phyloP scores from a whole-genome alignment of 257 asterid genomes.

The Gentiana dahurica region DNA sequence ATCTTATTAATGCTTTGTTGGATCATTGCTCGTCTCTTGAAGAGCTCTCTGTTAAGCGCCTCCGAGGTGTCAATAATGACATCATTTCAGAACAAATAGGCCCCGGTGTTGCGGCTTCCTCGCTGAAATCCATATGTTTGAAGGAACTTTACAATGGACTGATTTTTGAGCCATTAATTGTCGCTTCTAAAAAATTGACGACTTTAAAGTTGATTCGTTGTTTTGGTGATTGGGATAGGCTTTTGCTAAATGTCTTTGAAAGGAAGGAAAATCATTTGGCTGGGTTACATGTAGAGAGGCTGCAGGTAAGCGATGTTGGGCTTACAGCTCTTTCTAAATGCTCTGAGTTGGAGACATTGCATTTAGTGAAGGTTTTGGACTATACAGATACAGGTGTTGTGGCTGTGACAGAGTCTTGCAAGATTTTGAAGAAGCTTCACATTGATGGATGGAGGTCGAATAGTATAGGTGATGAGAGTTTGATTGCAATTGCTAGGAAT shows the following conservation, averaged over 20 bases:
- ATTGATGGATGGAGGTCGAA: conserved; percentile 94
- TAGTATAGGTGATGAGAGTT: conserved; percentile 71
- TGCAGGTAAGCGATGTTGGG: conserved; percentile 68
- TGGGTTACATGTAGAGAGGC: conserved; percentile 75
- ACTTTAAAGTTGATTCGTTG: conserved; percentile 64
- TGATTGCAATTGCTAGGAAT: conserved; percentile 55
- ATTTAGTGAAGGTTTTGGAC: conserved; percentile 66
- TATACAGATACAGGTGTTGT: conserved; percentile 67
- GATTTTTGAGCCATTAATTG: conserved; percentile 58
- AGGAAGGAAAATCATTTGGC: conserved; percentile 35
- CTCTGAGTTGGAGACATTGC: conserved; percentile 54
- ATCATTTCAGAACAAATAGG: conserved; percentile 50
- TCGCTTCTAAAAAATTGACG: conserved; percentile 49
- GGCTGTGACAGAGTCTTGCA: conserved; percentile 61
- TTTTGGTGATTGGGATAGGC: conserved; percentile 76
- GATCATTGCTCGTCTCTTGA: conserved; percentile 52
- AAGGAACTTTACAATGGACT: conserved; percentile 72
- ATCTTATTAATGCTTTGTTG: conserved; percentile 72
- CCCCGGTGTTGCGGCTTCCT: conserved; percentile 48
- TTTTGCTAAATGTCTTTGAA: conserved; percentile 34
- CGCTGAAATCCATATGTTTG: conserved; percentile 55
- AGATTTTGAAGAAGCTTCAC: conserved; percentile 72
- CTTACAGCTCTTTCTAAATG: conserved; percentile 48
- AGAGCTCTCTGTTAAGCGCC: conserved; percentile 66
- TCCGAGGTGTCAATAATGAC: conserved; percentile 55